Evolutionary conservation across 2,329 filamentous ascomycete species (phyloP), one percentile per base, ranked within the genome.

Genomic region (Aspergillus chevalieri): DNA sequence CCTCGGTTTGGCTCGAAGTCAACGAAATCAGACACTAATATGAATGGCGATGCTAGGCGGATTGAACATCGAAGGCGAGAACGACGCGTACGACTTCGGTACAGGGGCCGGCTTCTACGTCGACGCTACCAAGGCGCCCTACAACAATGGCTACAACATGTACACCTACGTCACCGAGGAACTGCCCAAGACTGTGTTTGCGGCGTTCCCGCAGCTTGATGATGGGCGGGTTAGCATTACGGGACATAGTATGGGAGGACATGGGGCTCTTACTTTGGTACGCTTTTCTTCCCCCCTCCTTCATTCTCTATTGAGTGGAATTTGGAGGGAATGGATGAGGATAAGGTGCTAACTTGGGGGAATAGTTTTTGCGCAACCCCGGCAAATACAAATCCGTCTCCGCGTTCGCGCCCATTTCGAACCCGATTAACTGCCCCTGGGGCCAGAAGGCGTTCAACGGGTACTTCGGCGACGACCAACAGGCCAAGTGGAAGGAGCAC

Each of bases 231-330:
- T 96, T 48, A 86, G 85, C 69, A 93, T 98, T 63, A 89, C 88
- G 38, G 93, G 93, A 5, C 93, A 98, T 75, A 91, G 85, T 62
- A 98, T 98, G 93, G 93, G 93, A 58, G 93, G 93, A 0, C 93
- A 98, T 71, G 93, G 93, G 55, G 93, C 93, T 42, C 76, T 98
- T 60, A 95, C 91, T 43, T 74, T 97, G 60, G 79, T 82, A 64
- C 44, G 64, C 52, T 41, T 43, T 50, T 17, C n/a, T 14, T 28
- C 22, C 12, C 39, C 43, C 3, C 4, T 21, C 19, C 10, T 4
- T 33, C 2, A 9, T 15, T 38, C 15, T 45, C 15, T n/a, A 22
- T 24, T 24, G 9, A 24, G 41, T 2, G 12, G 7, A 9, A 15
- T 9, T 14, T 43, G 24, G 19, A 14, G 6, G 15, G 21, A 21